Percentiles rank a stretch among this genome's conserved stretches.
Evolutionary conservation across 1,284 basidiomycete species (phyloP).

Genomic region (Sanghuangporus weigelae): DNA sequence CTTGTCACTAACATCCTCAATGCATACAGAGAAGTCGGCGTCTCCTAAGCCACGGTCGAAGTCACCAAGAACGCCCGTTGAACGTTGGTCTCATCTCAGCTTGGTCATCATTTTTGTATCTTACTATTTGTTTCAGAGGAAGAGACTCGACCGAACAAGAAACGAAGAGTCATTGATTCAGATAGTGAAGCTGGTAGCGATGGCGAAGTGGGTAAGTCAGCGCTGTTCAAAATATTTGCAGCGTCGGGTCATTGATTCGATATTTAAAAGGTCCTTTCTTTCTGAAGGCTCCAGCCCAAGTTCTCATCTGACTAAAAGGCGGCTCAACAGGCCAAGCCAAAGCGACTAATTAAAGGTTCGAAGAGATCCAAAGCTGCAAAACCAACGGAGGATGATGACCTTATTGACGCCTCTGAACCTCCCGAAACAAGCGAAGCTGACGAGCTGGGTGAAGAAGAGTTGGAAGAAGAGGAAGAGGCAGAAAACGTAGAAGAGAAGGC

Average conservation of each 20-base stretch:
- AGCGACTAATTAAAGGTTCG: neutral
- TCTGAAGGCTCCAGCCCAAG: too few species aligned
- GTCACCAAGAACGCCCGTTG: neutral
- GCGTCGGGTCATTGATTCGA: neutral
- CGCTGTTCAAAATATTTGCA: neutral
- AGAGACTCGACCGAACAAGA: slow-evolving; percentile 37
- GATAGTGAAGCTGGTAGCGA: slow-evolving; percentile 44
- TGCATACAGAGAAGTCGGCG: neutral
- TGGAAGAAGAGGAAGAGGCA: slow-evolving; percentile 34
- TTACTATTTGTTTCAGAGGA: slow-evolving; percentile 20
- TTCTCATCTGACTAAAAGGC: too few species aligned
- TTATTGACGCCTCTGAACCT: slow-evolving; percentile 23
- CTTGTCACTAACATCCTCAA: neutral
- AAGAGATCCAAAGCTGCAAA: slow-evolving; percentile 11
- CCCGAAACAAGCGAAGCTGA: slow-evolving; percentile 20
- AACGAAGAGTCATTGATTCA: slow-evolving; percentile 56
- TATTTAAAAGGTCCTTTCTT: neutral
- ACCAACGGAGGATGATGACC: slow-evolving; percentile 20
- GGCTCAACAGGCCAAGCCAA: neutral
- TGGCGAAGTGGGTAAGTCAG: slow-evolving; percentile 8
- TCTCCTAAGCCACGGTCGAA: neutral
- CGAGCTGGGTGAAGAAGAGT: slow-evolving; percentile 35
- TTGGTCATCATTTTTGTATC: neutral
- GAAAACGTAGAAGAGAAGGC: slow-evolving; percentile 27
- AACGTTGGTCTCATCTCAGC: neutral